Evolutionary conservation across 2,329 filamentous ascomycete genomes (phyloP).

Genomic region (Geosmithia morbida): DNA sequence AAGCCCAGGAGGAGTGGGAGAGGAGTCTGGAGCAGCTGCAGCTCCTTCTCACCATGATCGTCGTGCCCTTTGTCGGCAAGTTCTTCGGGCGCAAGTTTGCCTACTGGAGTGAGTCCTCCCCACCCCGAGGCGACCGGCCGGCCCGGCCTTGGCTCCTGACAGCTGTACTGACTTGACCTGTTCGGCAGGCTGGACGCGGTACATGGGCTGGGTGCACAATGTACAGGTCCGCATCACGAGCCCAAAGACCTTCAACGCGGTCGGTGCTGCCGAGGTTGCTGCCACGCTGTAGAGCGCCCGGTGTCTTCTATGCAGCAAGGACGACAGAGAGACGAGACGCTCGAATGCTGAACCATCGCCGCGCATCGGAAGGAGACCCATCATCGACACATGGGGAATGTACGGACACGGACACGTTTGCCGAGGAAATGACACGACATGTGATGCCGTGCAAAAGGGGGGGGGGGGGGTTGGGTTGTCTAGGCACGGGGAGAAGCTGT

Average conservation of each 20-base stretch:
- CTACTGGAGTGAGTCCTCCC: constrained; percentile 88
- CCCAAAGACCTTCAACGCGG: constrained; percentile 47
- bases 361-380: no score
- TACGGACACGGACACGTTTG: no score
- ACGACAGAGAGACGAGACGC: no score
- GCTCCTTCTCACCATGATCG: constrained; percentile 81
- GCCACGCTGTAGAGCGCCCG: constrained; percentile 31
- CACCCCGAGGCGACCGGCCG: no score
- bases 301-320: no score
- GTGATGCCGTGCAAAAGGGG: no score
- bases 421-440: no score
- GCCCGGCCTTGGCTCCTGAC: no score
- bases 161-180: background rate
- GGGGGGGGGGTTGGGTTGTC: no score
- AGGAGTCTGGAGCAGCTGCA: constrained; percentile 89
- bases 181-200: constrained; percentile 66
- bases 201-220: constrained; percentile 86
- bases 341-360: no score
- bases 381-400: no score
- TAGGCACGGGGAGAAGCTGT: no score
- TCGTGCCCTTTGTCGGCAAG: constrained; percentile 89
- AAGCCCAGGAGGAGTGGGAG: constrained; percentile 91
- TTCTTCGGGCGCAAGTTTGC: constrained; percentile 90
- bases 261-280: constrained; percentile 48
- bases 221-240: constrained; percentile 57